Evolutionary conservation across 2,329 filamentous ascomycete genomes (phyloP), one percentile per base, ranked within the genome.

Genomic region (Fusarium compactum): DNA sequence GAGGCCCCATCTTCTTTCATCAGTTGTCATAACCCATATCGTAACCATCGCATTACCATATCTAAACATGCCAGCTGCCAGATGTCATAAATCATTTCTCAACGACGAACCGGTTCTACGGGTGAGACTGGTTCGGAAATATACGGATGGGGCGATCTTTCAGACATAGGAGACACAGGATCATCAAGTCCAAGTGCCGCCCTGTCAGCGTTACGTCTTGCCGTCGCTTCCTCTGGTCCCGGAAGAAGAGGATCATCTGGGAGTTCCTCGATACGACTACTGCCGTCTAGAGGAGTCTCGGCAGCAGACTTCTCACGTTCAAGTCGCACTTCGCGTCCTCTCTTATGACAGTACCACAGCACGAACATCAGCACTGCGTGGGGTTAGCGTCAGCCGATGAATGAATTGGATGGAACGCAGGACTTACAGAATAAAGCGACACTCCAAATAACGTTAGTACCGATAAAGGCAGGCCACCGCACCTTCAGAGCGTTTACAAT

Each of bases 261-360:
- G 9, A 86, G 79, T 72, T 87, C 85, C 72, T 87, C 84, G 45
- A 86, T 79, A 25, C 84, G 80, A 29, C 78, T 73, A 59, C 77
- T 76, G 15, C 78, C 83, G 27, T 83, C 80, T 38, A 83, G 70
- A 16, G 74, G 72, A 12, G 62, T 72, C 34, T 79, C 80, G 2
- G 76, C 74, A 14, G 77, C 79, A 2, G 79, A 72, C 55, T 81
- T 82, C 75, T 89, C 86, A 53, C 79, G 88, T 77, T 92, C 91
- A 15, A 98, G 87, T 53, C 96, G 89, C 9, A 90, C 90, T 82
- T 99, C 95, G 46, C 90, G 90, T 41, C 96, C 96, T 57, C 96
- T 92, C 84, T 98, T 98, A 82, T 98, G 92, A 82, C 95, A 98
- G 82, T 98, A 99, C 95, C 95, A 99, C 75, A 98, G 90, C 46